Evolutionary conservation across 371 early-diverging fungal species (phyloP).

Genomic region (Lichtheimia corymbifera): DNA sequence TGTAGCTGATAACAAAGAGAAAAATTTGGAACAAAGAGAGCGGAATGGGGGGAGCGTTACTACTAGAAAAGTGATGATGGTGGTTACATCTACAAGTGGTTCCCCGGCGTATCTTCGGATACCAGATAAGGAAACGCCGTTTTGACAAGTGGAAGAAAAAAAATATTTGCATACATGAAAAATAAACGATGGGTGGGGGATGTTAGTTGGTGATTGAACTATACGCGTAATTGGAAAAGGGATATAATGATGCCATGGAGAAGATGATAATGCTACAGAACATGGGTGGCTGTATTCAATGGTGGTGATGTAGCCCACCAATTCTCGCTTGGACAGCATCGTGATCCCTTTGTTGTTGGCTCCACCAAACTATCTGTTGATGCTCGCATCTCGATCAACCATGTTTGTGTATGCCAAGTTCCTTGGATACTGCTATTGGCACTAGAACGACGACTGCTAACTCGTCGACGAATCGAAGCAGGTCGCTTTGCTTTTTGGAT

Average conservation of each 20-base stretch:
- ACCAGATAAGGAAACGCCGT: background rate
- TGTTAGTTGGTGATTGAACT: background rate
- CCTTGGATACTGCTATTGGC: background rate
- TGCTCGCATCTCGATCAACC: slow-evolving; percentile 13
- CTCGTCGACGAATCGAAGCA: slow-evolving; percentile 1
- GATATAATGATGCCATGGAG: slow-evolving; percentile 1
- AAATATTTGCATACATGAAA: background rate
- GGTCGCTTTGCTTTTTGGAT: slow-evolving; percentile 13
- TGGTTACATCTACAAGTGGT: background rate
- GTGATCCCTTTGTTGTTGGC: slow-evolving; percentile 5
- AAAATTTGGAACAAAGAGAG: background rate
- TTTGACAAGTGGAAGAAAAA: background rate
- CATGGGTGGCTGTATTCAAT: slow-evolving; percentile 1
- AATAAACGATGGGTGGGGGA: background rate
- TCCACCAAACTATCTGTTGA: slow-evolving; percentile 1
- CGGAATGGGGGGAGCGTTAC: background rate
- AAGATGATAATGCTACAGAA: background rate
- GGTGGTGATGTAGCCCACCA: slow-evolving; percentile 23
- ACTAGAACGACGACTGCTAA: background rate
- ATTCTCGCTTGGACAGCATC: slow-evolving; percentile 12
- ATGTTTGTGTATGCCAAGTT: slow-evolving; percentile 15
- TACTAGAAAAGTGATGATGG: background rate
- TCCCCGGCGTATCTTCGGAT: background rate
- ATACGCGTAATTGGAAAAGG: background rate
- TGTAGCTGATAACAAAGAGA: background rate